Evolutionary conservation across 805 yeast genomes (phyloP).

Genomic region (Blastobotrys muscicola): DNA sequence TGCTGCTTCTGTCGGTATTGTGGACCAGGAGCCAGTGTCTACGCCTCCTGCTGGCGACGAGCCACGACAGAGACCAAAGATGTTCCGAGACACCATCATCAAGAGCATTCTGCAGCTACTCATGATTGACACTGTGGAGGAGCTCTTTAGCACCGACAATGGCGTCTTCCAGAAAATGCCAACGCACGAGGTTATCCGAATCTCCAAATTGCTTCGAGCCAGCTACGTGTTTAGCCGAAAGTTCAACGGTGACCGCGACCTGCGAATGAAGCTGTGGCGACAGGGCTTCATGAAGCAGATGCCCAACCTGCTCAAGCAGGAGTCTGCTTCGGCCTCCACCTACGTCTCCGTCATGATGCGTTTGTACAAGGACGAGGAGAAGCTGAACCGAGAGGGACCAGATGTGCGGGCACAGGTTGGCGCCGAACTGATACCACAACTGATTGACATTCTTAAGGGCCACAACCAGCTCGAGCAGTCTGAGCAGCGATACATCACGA

Average conservation of each 20-base stretch:
- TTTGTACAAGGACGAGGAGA: slow-evolving; percentile 56
- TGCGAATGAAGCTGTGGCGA: slow-evolving; percentile 82
- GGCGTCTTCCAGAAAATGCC: slow-evolving; percentile 64
- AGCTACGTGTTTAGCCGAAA: slow-evolving; percentile 77
- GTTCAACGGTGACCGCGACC: slow-evolving; percentile 81
- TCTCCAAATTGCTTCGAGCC: slow-evolving; percentile 50
- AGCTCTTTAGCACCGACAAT: slow-evolving; percentile 56
- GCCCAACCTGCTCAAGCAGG: slow-evolving; percentile 88
- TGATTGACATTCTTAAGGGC: slow-evolving; percentile 60
- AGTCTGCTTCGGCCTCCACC: slow-evolving; percentile 81
- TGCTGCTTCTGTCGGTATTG: slow-evolving; percentile 8
- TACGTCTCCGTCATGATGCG: slow-evolving; percentile 72
- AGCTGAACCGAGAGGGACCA: slow-evolving; percentile 29
- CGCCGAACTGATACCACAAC: slow-evolving; percentile 56
- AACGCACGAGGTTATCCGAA: slow-evolving; percentile 45
- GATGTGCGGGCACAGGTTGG: background rate
- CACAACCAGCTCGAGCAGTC: slow-evolving; percentile 57
- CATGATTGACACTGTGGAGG: slow-evolving; percentile 79
- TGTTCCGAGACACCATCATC: slow-evolving; percentile 67
- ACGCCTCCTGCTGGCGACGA: slow-evolving; percentile 1
- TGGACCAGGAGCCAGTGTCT: slow-evolving; percentile 10
- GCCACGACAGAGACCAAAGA: slow-evolving; percentile 31
- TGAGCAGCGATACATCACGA: slow-evolving; percentile 66
- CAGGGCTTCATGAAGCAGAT: slow-evolving; percentile 86
- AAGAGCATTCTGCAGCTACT: slow-evolving; percentile 85